phyloP scores from a whole-genome alignment of 768 basidiomycete genomes.

The Phaeotremella fagi region DNA sequence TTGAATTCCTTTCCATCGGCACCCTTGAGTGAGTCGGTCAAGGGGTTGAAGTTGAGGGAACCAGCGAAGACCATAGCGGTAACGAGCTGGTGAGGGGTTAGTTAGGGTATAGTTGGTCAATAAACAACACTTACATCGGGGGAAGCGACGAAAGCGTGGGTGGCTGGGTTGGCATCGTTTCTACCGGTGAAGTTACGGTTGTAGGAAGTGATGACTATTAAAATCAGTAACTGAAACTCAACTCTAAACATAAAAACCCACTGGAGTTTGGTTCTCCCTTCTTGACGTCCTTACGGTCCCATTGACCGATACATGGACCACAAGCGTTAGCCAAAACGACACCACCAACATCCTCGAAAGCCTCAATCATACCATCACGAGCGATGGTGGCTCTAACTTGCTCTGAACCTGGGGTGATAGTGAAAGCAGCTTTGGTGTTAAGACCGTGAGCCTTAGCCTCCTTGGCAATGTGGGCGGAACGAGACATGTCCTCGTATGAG shows the following conservation, averaged over 20 bases:
- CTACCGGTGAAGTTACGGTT: constrained; percentile 99
- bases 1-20: constrained; percentile 94
- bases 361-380: constrained; percentile 85
- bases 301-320: constrained; percentile 98
- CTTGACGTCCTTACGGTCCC: constrained; percentile 94
- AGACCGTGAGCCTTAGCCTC: constrained; percentile 86
- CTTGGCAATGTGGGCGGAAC: constrained; percentile 86
- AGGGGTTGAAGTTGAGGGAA: constrained; percentile 89
- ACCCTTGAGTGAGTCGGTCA: constrained; percentile 81
- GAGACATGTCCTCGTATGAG: constrained; percentile 99
- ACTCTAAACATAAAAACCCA: too few species aligned
- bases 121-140: constrained; percentile 37
- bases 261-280: constrained; percentile 97
- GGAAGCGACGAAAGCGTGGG: constrained; percentile 58
- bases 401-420: constrained; percentile 96
- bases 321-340: constrained; percentile 96
- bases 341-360: constrained; percentile 83
- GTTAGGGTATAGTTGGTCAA: not conserved
- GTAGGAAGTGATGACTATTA: constrained; percentile 91
- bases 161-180: constrained; percentile 98
- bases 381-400: constrained; percentile 97
- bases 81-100: constrained; percentile 68
- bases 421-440: constrained; percentile 86
- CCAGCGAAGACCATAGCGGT: constrained; percentile 96
- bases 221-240: not conserved